Evolutionary conservation across 2,329 filamentous ascomycete genomes (phyloP), one percentile per base, ranked within the genome.

Genomic region (Neonectria neomacrospora): DNA sequence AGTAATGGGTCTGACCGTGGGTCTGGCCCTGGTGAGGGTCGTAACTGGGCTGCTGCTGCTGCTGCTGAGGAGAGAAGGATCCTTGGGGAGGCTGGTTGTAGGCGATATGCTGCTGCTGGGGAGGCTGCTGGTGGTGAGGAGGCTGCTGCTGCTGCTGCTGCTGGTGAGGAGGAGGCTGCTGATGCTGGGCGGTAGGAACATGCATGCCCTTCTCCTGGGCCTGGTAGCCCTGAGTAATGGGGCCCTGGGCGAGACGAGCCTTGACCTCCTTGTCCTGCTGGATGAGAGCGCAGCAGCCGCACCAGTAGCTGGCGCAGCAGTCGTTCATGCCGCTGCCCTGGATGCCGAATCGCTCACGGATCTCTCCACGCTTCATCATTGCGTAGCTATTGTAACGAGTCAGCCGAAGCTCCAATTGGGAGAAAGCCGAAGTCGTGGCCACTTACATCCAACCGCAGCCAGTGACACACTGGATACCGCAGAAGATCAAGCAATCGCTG

Each of bases 261-360:
- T 72, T 71, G 66, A 83, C 80, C 71, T 89, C 86, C 67, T 86
- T 86, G 61, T 88, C 85, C 59, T 88, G 81, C 77, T 89, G 87
- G 66, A 88, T 80, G 61, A 88, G 74, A 6, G 80, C 79, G 70
- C 86, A 89, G 80, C 85, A 88, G 37, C 79, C 73, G 73, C 86
- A 89, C 77, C 82, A 88, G 74, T 78, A 87, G 14, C 81, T 76
- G n/a, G 77, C 73, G 68, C 82, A 83, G 76, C 81, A 89, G 72
- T 89, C 86, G 34, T 75, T 75, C 61, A 73, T 74, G 39, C 78
- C 79, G 51, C 76, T 79, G 37, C 86, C 86, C 48, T 83, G 74
- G 70, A 89, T 87, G 67, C 79, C 80, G 76, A 85, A 87, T 42
- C 78, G 80, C 57, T 84, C 77, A 52, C 86, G 83, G 67, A 88